These are phyloP conservation scores for Davidsoniella eucalypti DNA, from an alignment of 2,329 filamentous ascomycete genomes.

Conservation along the genomic window DNA sequence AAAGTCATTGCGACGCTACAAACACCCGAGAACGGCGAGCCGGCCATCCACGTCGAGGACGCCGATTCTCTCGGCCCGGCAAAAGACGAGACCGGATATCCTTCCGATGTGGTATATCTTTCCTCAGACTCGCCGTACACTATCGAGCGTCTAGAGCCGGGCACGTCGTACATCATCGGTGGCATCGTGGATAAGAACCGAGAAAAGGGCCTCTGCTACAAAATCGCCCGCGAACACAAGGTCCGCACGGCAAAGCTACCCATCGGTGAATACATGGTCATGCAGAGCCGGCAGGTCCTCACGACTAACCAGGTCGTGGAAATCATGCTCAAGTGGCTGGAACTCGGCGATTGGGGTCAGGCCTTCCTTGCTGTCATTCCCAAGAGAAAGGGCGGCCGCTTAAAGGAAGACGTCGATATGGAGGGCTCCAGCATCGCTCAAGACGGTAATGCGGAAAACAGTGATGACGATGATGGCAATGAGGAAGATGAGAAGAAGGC, in stretches of 20 bases:
- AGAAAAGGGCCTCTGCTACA: conserved; percentile 88
- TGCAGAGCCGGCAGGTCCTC: conserved; percentile 72
- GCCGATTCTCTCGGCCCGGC: conserved; percentile 20
- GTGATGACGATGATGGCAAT: conserved; percentile 14
- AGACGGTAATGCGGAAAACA: conserved; percentile 17
- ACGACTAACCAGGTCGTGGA: conserved; percentile 93
- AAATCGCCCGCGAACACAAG: conserved; percentile 54
- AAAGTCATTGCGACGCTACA: conserved; percentile 42
- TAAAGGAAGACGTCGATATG: conserved; percentile 28
- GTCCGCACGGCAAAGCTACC: conserved; percentile 82
- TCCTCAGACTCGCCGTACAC: conserved; percentile 82
- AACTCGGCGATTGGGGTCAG: conserved; percentile 77
- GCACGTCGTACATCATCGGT: conserved; percentile 84
- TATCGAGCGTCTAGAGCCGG: conserved; percentile 65
- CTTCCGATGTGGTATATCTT: conserved; percentile 55
- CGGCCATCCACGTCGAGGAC: conserved; percentile 10
- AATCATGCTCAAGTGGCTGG: conserved; percentile 89
- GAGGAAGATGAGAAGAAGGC: conserved; percentile 7
- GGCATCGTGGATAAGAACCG: conserved; percentile 93
- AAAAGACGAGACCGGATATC: conserved; percentile 21
- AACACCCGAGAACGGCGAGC: conserved; percentile 17
- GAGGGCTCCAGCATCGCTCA: conserved; percentile 14
- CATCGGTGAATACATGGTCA: conserved; percentile 87
- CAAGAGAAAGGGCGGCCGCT: conserved; percentile 65
- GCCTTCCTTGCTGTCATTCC: conserved; percentile 83